Evolutionary conservation across 139 green algal genomes (phyloP).

Genomic region (Astrephomene gubernaculifera): DNA sequence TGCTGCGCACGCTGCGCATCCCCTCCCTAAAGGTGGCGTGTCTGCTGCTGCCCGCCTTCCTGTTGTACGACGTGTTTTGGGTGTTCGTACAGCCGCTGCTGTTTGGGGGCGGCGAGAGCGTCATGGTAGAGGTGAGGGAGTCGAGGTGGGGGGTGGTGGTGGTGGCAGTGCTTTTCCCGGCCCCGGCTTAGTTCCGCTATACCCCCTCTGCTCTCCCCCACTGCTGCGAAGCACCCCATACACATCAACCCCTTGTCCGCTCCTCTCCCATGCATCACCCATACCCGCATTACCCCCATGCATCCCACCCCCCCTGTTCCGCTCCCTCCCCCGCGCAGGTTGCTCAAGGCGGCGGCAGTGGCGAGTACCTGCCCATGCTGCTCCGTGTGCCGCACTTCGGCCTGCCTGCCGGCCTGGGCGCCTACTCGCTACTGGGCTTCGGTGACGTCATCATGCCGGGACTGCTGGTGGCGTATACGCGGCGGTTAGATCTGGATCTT

Average conservation of each 20-base stretch:
- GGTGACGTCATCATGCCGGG: slow-evolving; percentile 67
- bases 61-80: slow-evolving; percentile 93
- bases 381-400: slow-evolving; percentile 80
- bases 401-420: slow-evolving; percentile 41
- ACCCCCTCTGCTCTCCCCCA: neutral
- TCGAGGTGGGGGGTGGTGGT: neutral
- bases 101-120: slow-evolving; percentile 73
- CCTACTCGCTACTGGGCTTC: slow-evolving; percentile 64
- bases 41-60: slow-evolving; percentile 81
- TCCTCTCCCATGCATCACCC: neutral
- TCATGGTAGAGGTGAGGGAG: slow-evolving; percentile 88
- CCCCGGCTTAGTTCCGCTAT: neutral
- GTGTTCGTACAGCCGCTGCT: slow-evolving; percentile 94
- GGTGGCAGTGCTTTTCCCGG: too few species aligned
- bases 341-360: slow-evolving; percentile 34
- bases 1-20: slow-evolving; percentile 78
- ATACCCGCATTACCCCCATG: neutral
- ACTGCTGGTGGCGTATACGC: slow-evolving; percentile 59
- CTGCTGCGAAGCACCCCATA: neutral
- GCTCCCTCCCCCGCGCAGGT: slow-evolving; percentile 1
- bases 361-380: slow-evolving; percentile 86
- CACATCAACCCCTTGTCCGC: neutral
- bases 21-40: slow-evolving; percentile 74
- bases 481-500: slow-evolving; percentile 57
- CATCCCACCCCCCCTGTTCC: neutral